Evolutionary conservation across 1,284 basidiomycete species (phyloP), one percentile per base, ranked within the genome.

Genomic region (Moesziomyces antarcticus): DNA sequence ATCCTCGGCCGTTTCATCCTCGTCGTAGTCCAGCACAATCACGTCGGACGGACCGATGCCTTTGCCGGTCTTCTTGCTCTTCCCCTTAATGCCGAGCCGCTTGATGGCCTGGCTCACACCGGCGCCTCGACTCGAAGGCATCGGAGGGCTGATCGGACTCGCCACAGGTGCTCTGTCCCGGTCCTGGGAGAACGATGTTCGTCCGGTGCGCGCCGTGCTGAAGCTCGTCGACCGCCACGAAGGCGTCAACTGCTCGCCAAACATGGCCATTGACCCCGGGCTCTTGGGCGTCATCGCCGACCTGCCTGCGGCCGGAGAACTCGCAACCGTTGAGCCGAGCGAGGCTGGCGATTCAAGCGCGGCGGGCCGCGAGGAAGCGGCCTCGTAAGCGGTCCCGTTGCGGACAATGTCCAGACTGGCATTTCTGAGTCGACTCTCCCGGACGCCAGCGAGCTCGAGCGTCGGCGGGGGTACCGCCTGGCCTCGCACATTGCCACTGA

Each of bases 171-270:
- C 57, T 21, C 70, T 56, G 24, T 73, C 70, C 22, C 70, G 59
- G 50, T 73, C 70, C 46, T 67, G 64, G 18, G 64, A 73, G 44
- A 73, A 73, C 3, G 70, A 73, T 3, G 70, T 56, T 14, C 70
- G 52, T 10, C 56, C 65, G 22, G 25, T 60, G 6, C 59, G 43
- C 6, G 49, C 22, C 7, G 61, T 45, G 43, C 50, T 57, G 58
- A 63, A 58, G 46, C 54, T 46, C 7, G 58, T 62, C 27, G 58
- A 49, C 13, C 57, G 51, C 69, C 69, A 72, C 1, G 60, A 51
- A 44, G 69, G 69, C 21, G 69, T 62, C 50, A 67, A 24, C 22
- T 56, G 56, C 4, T 66, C 63, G 18, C 49, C 48, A 24, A 56
- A 57, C 18, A 37, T 45, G 9, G 57, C 49, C n/a, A 52, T 53